Evolutionary conservation across 2,329 filamentous ascomycete species (phyloP).

Genomic region (Sclerotiophoma versabilis): DNA sequence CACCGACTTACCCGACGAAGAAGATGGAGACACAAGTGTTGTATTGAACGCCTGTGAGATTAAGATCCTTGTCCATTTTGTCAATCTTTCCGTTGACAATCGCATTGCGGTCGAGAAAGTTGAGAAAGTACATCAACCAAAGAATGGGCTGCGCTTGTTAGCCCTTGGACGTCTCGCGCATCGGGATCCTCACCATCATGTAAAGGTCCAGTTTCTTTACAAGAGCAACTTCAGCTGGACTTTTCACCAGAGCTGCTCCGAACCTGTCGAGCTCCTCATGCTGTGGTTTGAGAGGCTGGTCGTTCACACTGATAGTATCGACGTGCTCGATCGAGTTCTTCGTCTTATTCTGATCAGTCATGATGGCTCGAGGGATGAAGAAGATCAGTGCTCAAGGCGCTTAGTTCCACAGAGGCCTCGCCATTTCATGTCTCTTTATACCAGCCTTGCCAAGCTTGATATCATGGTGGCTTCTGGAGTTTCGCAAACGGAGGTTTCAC

Average conservation of each 20-base stretch:
- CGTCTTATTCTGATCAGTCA: conserved; percentile 10
- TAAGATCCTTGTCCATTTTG: conserved; percentile 65
- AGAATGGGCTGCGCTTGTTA: conserved; percentile 9
- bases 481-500: conserved; percentile 8
- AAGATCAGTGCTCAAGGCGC: background rate
- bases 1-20: conserved; percentile 55
- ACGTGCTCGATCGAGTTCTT: conserved; percentile 21
- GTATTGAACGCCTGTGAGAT: conserved; percentile 62
- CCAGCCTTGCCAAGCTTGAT: conserved; percentile 12
- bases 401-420: background rate
- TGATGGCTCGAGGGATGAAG: background rate
- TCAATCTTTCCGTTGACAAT: conserved; percentile 70
- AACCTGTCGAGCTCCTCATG: conserved; percentile 34
- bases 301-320: conserved; percentile 20
- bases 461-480: conserved; percentile 5
- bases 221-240: conserved; percentile 32
- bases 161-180: background rate
- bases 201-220: conserved; percentile 35
- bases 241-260: conserved; percentile 28
- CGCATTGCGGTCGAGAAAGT: conserved; percentile 66
- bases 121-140: conserved; percentile 36
- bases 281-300: conserved; percentile 17
- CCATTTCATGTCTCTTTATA: conserved; percentile 5
- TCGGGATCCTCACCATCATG: conserved; percentile 26
- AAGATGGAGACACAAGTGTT: conserved; percentile 68